These are phyloP conservation scores for Hanseniaspora lindneri DNA, from an alignment of 805 yeast genomes.

Conservation along the genomic window DNA sequence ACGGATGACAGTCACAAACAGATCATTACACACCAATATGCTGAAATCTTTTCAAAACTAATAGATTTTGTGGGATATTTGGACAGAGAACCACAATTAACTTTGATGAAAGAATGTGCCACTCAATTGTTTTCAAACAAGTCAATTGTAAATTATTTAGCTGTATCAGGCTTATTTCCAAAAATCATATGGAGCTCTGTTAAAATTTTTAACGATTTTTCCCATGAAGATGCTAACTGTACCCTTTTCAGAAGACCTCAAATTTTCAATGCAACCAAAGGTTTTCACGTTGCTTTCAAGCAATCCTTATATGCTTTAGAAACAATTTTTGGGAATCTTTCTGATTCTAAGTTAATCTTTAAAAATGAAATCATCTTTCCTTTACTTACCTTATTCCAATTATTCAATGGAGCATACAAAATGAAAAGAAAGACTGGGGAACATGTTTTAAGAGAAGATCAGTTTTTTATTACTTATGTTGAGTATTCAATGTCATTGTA, in stretches of 20 bases:
- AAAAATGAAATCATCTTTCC: conserved; percentile 32
- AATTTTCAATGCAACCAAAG: conserved; percentile 27
- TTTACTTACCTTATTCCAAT: conserved; percentile 37
- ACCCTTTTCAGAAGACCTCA: conserved; percentile 29
- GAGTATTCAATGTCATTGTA: conserved; percentile 37
- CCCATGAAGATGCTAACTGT: conserved; percentile 30
- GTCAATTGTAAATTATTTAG: conserved; percentile 27
- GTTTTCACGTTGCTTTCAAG: conserved; percentile 28
- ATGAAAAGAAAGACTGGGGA: conserved; percentile 51
- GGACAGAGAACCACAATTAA: conserved; percentile 83
- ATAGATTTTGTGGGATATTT: conserved; percentile 39
- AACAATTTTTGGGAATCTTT: conserved; percentile 29
- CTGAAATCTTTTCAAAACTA: conserved; percentile 42
- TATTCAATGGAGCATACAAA: conserved; percentile 48
- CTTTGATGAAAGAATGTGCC: conserved; percentile 59
- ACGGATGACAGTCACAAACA: conserved; percentile 39
- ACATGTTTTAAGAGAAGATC: conserved; percentile 51
- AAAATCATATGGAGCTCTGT: conserved; percentile 37
- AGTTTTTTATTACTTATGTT: conserved; percentile 39
- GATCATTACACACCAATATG: conserved; percentile 40
- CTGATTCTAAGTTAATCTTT: conserved; percentile 27
- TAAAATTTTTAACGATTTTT: conserved; percentile 34
- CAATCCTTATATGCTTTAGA: conserved; percentile 30
- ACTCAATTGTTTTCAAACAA: conserved; percentile 69
- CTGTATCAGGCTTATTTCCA: not conserved